Percentiles rank a stretch among this genome's conserved stretches.
These are phyloP conservation scores for Polytrichum formosum DNA, from an alignment of 225 moss, liverwort and hornwort species.

Conservation along the genomic window DNA sequence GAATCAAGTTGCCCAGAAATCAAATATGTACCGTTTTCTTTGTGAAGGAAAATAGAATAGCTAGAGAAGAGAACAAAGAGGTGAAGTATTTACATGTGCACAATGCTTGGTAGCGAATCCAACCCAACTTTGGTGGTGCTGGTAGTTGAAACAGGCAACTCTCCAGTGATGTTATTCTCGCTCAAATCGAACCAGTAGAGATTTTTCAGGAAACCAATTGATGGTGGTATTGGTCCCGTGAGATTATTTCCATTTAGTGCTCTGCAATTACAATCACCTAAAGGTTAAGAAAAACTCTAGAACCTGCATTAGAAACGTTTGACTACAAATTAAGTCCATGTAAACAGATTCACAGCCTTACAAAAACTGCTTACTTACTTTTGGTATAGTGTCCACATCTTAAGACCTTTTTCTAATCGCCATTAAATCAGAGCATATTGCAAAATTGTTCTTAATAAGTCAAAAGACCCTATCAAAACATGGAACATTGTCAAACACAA, in stretches of 20 bases:
- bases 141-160: conserved; percentile 34
- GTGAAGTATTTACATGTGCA: conserved; percentile 33
- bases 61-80: too few species aligned
- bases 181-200: conserved; percentile 51
- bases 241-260: conserved; percentile 41
- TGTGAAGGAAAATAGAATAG: too few species aligned
- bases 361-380: too few species aligned
- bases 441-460: neutral
- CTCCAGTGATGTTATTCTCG: conserved; percentile 40
- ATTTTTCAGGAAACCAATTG: conserved; percentile 24
- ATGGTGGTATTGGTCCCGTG: conserved; percentile 25
- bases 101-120: conserved; percentile 20
- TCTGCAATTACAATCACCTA: conserved; percentile 21
- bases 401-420: too few species aligned
- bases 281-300: neutral
- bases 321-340: too few species aligned
- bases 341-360: too few species aligned
- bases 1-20: too few species aligned
- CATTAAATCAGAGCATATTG: too few species aligned
- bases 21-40: too few species aligned
- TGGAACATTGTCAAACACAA: too few species aligned
- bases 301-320: neutral
- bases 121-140: conserved; percentile 16
- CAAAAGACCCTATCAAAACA: neutral
- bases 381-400: too few species aligned